These are phyloP conservation scores for Biscogniauxia marginata DNA, from an alignment of 2,329 filamentous ascomycete genomes.

Conservation along the genomic window DNA sequence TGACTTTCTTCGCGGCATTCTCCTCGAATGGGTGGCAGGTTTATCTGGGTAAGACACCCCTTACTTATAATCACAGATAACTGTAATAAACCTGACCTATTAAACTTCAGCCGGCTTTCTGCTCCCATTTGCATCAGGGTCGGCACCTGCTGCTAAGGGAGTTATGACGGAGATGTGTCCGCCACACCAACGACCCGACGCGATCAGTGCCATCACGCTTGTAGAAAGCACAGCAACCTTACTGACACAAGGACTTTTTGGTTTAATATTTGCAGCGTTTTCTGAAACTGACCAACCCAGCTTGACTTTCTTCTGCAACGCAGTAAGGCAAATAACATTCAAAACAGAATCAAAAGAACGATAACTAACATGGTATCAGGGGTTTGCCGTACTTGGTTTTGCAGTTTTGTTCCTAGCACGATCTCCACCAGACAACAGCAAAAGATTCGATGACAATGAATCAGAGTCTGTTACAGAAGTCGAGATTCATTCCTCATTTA, in stretches of 20 bases:
- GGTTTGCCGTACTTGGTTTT: conserved; percentile 53
- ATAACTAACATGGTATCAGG: conserved; percentile 33
- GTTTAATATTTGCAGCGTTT: conserved; percentile 63
- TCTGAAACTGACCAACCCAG: conserved; percentile 58
- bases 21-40: conserved; percentile 66
- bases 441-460: conserved; percentile 37
- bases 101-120: conserved; percentile 52
- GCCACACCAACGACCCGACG: conserved; percentile 60
- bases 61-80: background rate
- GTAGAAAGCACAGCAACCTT: conserved; percentile 68
- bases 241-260: conserved; percentile 64
- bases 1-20: conserved; percentile 64
- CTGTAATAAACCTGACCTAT: background rate
- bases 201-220: conserved; percentile 66
- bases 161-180: conserved; percentile 72
- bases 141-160: conserved; percentile 67
- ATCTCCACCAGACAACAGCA: conserved; percentile 44
- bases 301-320: conserved; percentile 67
- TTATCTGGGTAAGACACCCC: conserved; percentile 49
- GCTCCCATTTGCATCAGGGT: conserved; percentile 67
- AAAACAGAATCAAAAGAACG: background rate
- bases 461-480: conserved; percentile 15
- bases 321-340: conserved; percentile 40
- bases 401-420: conserved; percentile 42
- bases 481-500: background rate